Evolutionary conservation across 495 filamentous ascomycete species (phyloP), one percentile per base, ranked within the genome.

Genomic region (Penicillium odoratum): DNA sequence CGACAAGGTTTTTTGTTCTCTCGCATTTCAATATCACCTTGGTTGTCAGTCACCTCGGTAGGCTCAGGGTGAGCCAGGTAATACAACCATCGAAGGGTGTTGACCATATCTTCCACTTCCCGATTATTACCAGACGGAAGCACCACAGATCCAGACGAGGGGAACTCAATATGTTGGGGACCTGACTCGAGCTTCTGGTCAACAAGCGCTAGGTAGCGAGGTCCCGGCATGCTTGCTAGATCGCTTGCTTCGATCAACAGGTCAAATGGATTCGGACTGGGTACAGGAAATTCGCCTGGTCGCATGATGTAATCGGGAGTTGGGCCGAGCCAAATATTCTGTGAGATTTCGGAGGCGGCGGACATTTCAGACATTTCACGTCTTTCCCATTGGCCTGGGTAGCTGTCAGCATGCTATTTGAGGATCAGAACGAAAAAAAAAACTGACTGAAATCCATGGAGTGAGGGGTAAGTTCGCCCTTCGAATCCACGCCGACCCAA

Each of bases 311-410:
- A 79, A 61, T 97, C 93, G 0, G 92, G 91, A 1, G 90, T 95
- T 4, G 92, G 89, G 0, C 94, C 94, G 47, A 97, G 78, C 86
- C 88, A 98, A 21, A 97, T 90, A 72, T 96, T 97, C 56, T 80
- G 74, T 25, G 89, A 84, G 46, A 97, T 93, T 70, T 96, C 91
- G 3, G 92, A 90, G 10, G 92, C 88, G 58, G 83, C 84, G 3
- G 93, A 92, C 93, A 98, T 97, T 54, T 80, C 79, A 70, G 86
- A 90, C 94, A 98, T 98, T 69, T 98, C 94, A 43, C 84, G 61
- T 49, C 93, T 83, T 71, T 98, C 94, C 74, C 88, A 89, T 63
- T 94, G 87, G 70, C 89, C 86, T 87, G 57, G 16, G 48, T 18
- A 28, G 34, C 26, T 64, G 52, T 71, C 61, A 71, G 64, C 16